These are phyloP conservation scores for Zopfochytrium polystomum DNA, from an alignment of 371 early-diverging fungal genomes.

Conservation along the genomic window DNA sequence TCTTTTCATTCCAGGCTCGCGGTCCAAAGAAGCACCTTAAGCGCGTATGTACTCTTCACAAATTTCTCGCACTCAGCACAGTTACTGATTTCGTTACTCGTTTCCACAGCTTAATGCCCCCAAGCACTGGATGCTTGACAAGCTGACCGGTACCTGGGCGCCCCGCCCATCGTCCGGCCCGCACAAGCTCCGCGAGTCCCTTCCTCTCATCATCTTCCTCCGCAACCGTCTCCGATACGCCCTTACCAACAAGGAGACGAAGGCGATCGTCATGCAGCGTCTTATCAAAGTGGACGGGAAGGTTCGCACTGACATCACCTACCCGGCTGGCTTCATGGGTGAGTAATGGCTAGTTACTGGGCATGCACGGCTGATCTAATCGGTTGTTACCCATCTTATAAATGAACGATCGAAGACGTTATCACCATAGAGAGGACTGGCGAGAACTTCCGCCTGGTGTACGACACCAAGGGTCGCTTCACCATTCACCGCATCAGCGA, in stretches of 20 bases:
- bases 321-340: constrained; percentile 99
- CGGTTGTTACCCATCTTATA: too few relatives aligned
- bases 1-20: not conserved
- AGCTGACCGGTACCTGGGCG: constrained; percentile 97
- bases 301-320: constrained; percentile 97
- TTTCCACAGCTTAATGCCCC: constrained; percentile 95
- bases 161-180: constrained; percentile 98
- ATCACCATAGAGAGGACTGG: constrained; percentile 98
- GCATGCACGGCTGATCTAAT: not conserved
- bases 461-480: constrained; percentile 99
- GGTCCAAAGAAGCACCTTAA: constrained; percentile 99
- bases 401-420: constrained; percentile 81
- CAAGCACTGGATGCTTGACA: constrained; percentile 99
- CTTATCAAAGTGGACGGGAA: constrained; percentile 99
- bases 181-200: constrained; percentile 98
- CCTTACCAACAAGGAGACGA: constrained; percentile 95
- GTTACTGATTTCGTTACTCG: not conserved
- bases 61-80: not conserved
- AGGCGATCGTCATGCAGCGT: constrained; percentile 95
- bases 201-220: constrained; percentile 98
- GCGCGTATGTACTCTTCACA: constrained; percentile 57
- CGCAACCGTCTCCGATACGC: constrained; percentile 99
- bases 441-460: constrained; percentile 99
- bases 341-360: constrained; percentile 24
- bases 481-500: constrained; percentile 98